A percentile compares a stretch with the other conserved stretches of the same genome.
Evolutionary conservation across 305 asterid species (phyloP).

Genomic region (Plantago rigida): DNA sequence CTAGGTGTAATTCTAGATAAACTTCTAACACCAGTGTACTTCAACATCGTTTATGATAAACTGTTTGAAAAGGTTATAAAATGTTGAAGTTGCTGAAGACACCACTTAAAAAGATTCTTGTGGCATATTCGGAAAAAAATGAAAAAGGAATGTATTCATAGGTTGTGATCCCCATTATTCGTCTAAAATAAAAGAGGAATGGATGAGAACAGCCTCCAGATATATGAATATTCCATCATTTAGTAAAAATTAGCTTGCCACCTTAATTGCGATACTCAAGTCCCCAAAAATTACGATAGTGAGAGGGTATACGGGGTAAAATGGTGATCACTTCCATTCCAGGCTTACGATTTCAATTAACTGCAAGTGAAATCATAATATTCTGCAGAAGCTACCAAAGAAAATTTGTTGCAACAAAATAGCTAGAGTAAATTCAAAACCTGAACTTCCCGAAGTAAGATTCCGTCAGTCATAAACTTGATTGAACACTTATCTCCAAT

Average conservation of each 20-base stretch:
- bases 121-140: too few relatives aligned
- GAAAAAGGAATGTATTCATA: neutral
- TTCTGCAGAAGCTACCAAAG: slow-evolving; percentile 3
- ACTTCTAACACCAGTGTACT: too few relatives aligned
- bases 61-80: too few relatives aligned
- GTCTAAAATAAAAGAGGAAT: neutral
- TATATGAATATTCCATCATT: too few relatives aligned
- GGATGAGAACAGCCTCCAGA: neutral
- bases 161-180: neutral
- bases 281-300: neutral
- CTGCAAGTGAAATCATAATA: neutral
- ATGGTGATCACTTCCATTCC: neutral
- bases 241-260: neutral
- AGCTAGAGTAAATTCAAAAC: slow-evolving; percentile 33
- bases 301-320: neutral
- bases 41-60: too few relatives aligned
- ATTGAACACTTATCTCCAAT: slow-evolving; percentile 73
- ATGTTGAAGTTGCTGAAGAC: too few relatives aligned
- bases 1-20: too few relatives aligned
- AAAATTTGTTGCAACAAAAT: slow-evolving; percentile 1
- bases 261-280: neutral
- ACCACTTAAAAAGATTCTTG: too few relatives aligned
- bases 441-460: slow-evolving; percentile 93
- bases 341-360: neutral
- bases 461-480: slow-evolving; percentile 98